Conservation (phyloP, 2,329 filamentous ascomycete species). For the Epichloe elymi region DNA sequence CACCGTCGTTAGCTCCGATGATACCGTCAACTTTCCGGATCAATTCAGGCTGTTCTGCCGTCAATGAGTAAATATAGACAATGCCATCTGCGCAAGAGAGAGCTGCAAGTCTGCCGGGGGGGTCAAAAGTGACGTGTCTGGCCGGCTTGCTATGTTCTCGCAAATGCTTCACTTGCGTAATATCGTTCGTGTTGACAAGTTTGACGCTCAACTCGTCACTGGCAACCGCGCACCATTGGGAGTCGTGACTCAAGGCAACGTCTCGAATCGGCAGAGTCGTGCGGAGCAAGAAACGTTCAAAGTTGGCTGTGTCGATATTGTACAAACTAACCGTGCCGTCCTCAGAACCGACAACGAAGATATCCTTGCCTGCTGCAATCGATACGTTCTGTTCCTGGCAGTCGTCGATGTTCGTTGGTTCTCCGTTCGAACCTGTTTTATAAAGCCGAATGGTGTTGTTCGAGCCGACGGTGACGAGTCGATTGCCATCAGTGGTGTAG, state of each 20-base stretch:
- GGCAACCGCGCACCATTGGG: constrained; percentile 84
- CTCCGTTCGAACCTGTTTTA: constrained; percentile 79
- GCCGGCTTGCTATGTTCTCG: constrained; percentile 74
- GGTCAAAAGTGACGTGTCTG: constrained; percentile 86
- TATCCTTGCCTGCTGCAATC: constrained; percentile 62
- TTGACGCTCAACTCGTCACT: constrained; percentile 92
- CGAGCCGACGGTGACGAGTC: constrained; percentile 79
- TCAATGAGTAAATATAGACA: constrained; percentile 80
- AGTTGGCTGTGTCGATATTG: constrained; percentile 58
- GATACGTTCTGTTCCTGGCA: constrained; percentile 75
- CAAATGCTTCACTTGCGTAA: constrained; percentile 60
- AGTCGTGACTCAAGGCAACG: constrained; percentile 67
- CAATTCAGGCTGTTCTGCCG: constrained; percentile 64
- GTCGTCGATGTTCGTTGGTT: constrained; percentile 85
- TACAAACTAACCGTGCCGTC: constrained; percentile 95
- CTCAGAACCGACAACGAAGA: constrained; percentile 81
- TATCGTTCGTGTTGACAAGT: constrained; percentile 71
- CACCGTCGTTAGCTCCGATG: constrained; percentile 65
- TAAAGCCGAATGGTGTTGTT: constrained; percentile 93
- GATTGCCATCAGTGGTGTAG: constrained; percentile 80
- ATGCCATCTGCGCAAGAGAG: constrained; percentile 81
- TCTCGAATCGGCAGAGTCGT: constrained; percentile 80
- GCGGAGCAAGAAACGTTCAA: constrained; percentile 72
- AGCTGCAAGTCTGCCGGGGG: constrained; percentile 59
- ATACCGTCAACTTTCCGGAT: constrained; percentile 76